A percentile compares a stretch with the other conserved stretches of the same genome.
Evolutionary conservation across 2,329 filamentous ascomycete species (phyloP).

Genomic region (Venturia pyrina): DNA sequence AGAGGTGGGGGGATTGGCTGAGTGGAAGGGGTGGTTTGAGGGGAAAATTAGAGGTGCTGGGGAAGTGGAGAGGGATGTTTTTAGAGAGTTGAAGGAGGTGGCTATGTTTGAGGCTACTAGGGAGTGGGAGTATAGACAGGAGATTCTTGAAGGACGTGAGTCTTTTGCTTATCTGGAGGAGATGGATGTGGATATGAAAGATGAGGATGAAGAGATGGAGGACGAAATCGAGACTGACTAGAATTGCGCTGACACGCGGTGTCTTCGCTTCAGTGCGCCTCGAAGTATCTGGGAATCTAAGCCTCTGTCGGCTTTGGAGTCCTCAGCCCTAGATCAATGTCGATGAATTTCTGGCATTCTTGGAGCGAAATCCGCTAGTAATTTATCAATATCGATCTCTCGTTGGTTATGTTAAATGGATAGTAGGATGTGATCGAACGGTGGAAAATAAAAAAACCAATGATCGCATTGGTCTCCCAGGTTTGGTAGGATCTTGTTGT

Average conservation of each 20-base stretch:
- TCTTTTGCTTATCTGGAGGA: not conserved
- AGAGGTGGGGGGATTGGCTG: not conserved
- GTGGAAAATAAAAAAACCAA: too few species aligned
- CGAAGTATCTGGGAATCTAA: too few species aligned
- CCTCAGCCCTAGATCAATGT: too few species aligned
- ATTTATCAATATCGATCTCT: too few species aligned
- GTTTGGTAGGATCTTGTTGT: too few species aligned
- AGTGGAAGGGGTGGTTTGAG: not conserved
- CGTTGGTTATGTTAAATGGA: too few species aligned
- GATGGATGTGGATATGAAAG: not conserved
- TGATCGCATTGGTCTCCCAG: too few species aligned
- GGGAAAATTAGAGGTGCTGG: not conserved
- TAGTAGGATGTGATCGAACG: too few species aligned
- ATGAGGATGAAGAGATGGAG: not conserved
- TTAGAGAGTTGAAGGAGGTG: not conserved
- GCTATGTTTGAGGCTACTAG: slow-evolving; percentile 2
- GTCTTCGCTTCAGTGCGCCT: not conserved
- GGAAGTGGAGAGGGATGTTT: not conserved
- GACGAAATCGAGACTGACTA: not conserved
- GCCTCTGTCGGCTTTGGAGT: too few species aligned
- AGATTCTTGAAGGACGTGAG: not conserved
- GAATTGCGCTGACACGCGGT: not conserved
- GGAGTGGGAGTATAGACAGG: not conserved
- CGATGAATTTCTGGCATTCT: too few species aligned
- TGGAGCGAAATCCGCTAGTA: too few species aligned